Percentiles rank a stretch among this genome's conserved stretches.
phyloP scores from a whole-genome alignment of 192 early-diverging fungal genomes.

The Podila verticillata region DNA sequence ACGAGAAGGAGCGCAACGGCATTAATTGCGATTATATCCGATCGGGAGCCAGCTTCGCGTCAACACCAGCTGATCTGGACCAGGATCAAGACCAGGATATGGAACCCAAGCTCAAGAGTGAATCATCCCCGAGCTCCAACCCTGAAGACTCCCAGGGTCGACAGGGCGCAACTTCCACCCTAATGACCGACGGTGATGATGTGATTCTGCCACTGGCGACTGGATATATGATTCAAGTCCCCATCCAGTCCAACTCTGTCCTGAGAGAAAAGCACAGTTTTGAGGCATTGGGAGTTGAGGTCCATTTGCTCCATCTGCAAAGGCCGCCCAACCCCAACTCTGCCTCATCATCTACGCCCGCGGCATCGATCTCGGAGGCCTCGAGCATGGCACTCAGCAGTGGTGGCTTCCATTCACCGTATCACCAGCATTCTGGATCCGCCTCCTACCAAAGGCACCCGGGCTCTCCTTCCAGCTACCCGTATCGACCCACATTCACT shows the following conservation, averaged over 20 bases:
- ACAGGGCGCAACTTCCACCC: slow-evolving; percentile 14
- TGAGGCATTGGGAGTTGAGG: slow-evolving; percentile 55
- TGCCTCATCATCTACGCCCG: not conserved
- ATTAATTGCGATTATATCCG: not conserved
- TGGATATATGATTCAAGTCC: slow-evolving; percentile 59
- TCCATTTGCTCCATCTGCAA: slow-evolving; percentile 47
- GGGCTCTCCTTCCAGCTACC: not conserved
- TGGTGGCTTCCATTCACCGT: not conserved
- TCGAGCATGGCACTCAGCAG: too few species aligned
- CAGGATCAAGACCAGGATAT: slow-evolving; percentile 23
- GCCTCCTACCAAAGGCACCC: not conserved
- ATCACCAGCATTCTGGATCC: not conserved
- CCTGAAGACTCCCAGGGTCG: slow-evolving; percentile 2
- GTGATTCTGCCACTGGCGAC: slow-evolving; percentile 61
- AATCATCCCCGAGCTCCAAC: slow-evolving; percentile 5
- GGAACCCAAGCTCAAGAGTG: slow-evolving; percentile 4
- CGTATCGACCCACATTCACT: not conserved
- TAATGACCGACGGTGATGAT: slow-evolving; percentile 29
- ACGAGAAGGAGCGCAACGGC: not conserved
- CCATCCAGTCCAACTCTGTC: slow-evolving; percentile 51
- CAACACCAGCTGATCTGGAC: not conserved
- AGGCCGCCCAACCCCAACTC: not conserved
- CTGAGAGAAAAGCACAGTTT: slow-evolving; percentile 55
- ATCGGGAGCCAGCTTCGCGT: slow-evolving; percentile 1
- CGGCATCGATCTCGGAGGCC: too few species aligned